Percentiles rank a stretch among this genome's conserved stretches.
Conservation (phyloP, 169 alveolate genomes). For the Condylostoma magnum region DNA sequence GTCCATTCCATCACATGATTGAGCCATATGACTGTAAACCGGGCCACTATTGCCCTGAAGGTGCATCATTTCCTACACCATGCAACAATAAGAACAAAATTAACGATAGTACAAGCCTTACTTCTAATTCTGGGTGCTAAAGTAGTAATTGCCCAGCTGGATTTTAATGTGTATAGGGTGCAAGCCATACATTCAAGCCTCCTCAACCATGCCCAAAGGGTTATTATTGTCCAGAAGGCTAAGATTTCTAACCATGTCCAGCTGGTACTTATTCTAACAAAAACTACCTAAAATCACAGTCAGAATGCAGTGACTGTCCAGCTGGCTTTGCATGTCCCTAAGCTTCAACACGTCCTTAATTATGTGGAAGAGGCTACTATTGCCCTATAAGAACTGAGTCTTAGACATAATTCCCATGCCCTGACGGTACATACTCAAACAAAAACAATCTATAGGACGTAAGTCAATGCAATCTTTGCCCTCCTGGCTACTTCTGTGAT, state of each 20-base stretch:
- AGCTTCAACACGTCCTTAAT: constrained; percentile 28
- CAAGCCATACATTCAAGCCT: too few relatives aligned
- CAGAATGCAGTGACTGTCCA: constrained; percentile 24
- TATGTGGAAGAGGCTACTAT: constrained; percentile 35
- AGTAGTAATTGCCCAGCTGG: too few relatives aligned
- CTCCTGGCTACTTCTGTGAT: constrained; percentile 71
- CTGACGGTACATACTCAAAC: constrained; percentile 24
- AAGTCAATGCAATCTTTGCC: constrained; percentile 48
- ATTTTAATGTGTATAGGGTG: too few relatives aligned
- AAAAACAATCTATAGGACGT: background rate
- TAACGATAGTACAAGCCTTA: constrained; percentile 24
- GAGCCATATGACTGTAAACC: constrained; percentile 51
- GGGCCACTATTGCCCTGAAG: constrained; percentile 55
- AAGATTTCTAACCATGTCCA: too few relatives aligned
- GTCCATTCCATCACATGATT: constrained; percentile 37
- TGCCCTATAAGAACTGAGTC: constrained; percentile 13
- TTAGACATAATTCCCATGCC: background rate
- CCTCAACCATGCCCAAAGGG: too few relatives aligned
- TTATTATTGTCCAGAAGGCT: too few relatives aligned
- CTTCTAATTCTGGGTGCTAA: constrained; percentile 24
- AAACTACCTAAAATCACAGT: too few relatives aligned
- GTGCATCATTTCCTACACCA: constrained; percentile 30
- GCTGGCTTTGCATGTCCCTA: constrained; percentile 27
- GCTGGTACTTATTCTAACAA: too few relatives aligned
- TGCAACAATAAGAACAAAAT: constrained; percentile 65